Evolutionary conservation across 768 basidiomycete species (phyloP), one percentile per base, ranked within the genome.

Genomic region (Trametopsis cervina): DNA sequence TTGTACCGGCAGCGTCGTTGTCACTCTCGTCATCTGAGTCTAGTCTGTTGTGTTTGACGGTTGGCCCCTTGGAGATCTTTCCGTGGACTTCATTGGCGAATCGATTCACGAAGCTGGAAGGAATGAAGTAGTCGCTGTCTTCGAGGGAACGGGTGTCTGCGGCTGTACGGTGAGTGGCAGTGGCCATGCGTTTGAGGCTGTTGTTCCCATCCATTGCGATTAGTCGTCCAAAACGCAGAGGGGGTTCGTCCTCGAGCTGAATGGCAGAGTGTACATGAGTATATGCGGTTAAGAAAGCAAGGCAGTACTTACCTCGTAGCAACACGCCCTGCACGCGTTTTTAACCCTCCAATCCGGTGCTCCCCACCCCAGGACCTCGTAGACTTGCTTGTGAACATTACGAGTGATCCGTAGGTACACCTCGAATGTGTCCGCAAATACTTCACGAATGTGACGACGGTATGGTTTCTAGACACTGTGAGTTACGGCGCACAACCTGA

Each of bases 291-390:
- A 26, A n/a, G n/a, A n/a, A n/a, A n/a, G n/a, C n/a, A 22, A 26
- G 40, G n/a, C 42, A 4, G 9, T 11, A 44, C 38, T 9, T 44
- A 69, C 62, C 60, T 65, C 55, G 42, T 71, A 69, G 15, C 48
- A 47, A 50, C 72, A 73, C 0, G 69, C 49, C 0, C 65, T 64
- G 51, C 72, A 74, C 0, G 61, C 53, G 45, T 71, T 60, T 26
- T 54, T 21, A 2, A 65, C 61, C 2, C 60, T 50, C 66, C 68
- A 74, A 25, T 69, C 37, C 0, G 60, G 57, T 0, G 42, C 35
- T 42, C 67, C 54, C 0, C 60, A 54, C 1, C 60, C 59, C 15
- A 74, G 58, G 3, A 50, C 56, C 6, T 9, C 18, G 3, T 53
- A 21, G n/a, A 70, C 56, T 0, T 40, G 48, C 2, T 17, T 13